Conservation (phyloP, 2,329 filamentous ascomycete species). For the Madurella fahalii region DNA sequence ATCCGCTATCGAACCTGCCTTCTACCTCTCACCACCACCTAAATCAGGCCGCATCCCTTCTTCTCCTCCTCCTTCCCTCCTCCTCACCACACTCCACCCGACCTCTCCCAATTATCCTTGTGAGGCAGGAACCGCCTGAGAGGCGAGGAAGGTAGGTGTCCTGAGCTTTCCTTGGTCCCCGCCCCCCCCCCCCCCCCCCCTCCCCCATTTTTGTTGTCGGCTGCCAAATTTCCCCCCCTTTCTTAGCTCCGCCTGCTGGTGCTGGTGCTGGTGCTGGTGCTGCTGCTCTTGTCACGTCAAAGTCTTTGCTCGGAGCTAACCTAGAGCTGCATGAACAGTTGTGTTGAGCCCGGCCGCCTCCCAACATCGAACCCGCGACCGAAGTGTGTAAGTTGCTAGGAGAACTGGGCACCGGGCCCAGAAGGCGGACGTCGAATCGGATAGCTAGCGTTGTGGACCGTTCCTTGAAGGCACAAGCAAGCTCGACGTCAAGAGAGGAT, state of each 20-base stretch:
- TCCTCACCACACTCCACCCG: slow-evolving; percentile 31
- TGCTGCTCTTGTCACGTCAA: slow-evolving; percentile 13
- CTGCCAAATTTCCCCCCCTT: too few relatives aligned
- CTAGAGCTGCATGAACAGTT: slow-evolving; percentile 19
- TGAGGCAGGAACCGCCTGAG: slow-evolving; percentile 28
- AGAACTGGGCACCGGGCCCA: not conserved
- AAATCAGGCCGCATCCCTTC: slow-evolving; percentile 35
- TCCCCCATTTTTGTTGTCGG: slow-evolving; percentile 3
- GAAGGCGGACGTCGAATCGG: not conserved
- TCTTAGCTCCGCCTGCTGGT: too few relatives aligned
- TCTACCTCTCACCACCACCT: slow-evolving; percentile 27
- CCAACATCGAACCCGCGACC: slow-evolving; percentile 2
- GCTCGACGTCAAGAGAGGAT: not conserved
- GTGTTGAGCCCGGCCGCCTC: slow-evolving; percentile 15
- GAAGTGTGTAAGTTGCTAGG: not conserved
- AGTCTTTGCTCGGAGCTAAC: slow-evolving; percentile 18
- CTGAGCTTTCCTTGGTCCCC: slow-evolving; percentile 10
- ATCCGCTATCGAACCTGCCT: slow-evolving; percentile 24
- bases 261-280: too few relatives aligned
- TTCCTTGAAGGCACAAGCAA: not conserved
- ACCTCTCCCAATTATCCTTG: slow-evolving; percentile 34
- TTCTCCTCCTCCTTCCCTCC: slow-evolving; percentile 33
- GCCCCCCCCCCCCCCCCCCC: slow-evolving; percentile 8
- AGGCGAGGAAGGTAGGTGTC: slow-evolving; percentile 33
- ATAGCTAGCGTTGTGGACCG: not conserved